A percentile compares a stretch with the other conserved stretches of the same genome.
Conservation (phyloP, 768 basidiomycete species). For the Hygrocybe punicea region DNA sequence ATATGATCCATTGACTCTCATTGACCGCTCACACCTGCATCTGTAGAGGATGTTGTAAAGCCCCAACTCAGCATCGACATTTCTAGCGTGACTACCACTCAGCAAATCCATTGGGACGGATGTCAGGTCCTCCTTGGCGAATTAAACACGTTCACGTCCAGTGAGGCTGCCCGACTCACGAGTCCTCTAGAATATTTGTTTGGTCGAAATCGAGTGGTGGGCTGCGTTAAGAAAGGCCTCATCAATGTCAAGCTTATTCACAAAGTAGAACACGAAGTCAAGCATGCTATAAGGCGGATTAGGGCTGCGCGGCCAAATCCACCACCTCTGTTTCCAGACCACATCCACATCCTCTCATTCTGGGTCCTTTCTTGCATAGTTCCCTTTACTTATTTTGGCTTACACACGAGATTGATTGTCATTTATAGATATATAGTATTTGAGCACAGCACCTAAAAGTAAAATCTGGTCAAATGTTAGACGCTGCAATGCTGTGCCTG, state of each 20-base stretch:
- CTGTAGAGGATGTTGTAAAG: neutral
- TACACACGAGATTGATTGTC: no score
- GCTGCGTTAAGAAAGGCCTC: neutral
- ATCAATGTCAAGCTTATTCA: neutral
- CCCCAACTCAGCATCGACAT: neutral
- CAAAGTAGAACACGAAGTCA: neutral
- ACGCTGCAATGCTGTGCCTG: no score
- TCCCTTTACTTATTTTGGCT: no score
- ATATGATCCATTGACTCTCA: neutral
- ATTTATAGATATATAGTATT: no score
- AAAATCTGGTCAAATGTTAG: no score
- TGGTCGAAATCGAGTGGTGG: neutral
- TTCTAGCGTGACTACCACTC: neutral
- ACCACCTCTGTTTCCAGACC: no score
- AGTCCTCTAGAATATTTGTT: neutral
- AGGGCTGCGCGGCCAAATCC: no score
- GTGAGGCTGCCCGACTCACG: neutral
- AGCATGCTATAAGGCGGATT: no score
- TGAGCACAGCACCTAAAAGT: no score
- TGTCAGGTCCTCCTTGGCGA: neutral
- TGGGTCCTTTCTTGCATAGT: no score
- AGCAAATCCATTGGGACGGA: neutral
- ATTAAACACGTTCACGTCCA: neutral
- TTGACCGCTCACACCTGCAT: no score
- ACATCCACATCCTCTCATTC: no score